phyloP scores from a whole-genome alignment of 768 basidiomycete genomes.

The Lepiota venenata region DNA sequence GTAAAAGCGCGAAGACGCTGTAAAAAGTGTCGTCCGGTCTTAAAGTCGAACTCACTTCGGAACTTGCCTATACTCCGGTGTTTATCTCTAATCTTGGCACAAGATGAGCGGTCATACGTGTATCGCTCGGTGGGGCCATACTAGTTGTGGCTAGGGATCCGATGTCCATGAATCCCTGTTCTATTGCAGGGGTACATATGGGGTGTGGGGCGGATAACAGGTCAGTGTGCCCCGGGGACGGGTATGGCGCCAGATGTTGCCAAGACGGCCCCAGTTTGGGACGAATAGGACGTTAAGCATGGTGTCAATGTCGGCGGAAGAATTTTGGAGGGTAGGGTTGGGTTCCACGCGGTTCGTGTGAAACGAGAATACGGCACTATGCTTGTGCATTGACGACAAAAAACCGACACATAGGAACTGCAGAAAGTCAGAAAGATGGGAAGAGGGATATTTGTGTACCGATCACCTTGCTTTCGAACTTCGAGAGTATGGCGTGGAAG shows the following conservation, averaged over 20 bases:
- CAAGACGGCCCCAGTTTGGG: slow-evolving; percentile 82
- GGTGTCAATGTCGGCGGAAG: slow-evolving; percentile 47
- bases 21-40: no score
- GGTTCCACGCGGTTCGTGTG: slow-evolving; percentile 84
- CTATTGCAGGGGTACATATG: slow-evolving; percentile 89
- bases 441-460: slow-evolving; percentile 15
- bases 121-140: slow-evolving; percentile 78
- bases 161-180: slow-evolving; percentile 83
- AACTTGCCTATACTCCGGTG: no score
- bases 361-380: slow-evolving; percentile 89
- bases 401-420: slow-evolving; percentile 94
- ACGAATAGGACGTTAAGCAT: slow-evolving; percentile 63
- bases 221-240: slow-evolving; percentile 81
- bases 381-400: slow-evolving; percentile 90
- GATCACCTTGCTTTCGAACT: slow-evolving; percentile 58
- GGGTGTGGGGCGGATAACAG: slow-evolving; percentile 86
- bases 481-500: slow-evolving; percentile 73
- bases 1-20: no score
- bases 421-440: neutral
- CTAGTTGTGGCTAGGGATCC: slow-evolving; percentile 96
- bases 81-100: no score
- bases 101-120: slow-evolving; percentile 92
- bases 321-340: slow-evolving; percentile 59
- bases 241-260: slow-evolving; percentile 89
- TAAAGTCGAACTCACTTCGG: no score